Evolutionary conservation across 306 rosid genomes (phyloP).

Genomic region (Potentilla sterilis): DNA sequence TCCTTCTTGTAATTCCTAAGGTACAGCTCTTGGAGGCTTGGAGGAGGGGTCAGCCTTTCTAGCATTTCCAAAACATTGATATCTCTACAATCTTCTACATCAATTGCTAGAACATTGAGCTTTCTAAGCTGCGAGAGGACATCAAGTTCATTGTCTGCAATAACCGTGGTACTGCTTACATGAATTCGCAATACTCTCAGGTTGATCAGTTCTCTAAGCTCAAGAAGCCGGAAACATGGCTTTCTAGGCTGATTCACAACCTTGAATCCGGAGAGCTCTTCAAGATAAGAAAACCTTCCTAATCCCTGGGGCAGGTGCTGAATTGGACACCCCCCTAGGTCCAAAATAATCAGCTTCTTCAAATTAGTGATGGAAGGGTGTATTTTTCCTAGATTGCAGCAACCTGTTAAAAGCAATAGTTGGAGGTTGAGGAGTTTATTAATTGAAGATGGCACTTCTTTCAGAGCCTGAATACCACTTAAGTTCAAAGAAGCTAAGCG

Average conservation of each 20-base stretch:
- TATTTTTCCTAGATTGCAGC: neutral
- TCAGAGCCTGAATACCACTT: neutral
- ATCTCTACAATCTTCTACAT: no score
- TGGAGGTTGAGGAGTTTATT: constrained; percentile 16
- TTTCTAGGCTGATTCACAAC: neutral
- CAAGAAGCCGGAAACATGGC: neutral
- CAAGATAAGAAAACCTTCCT: neutral
- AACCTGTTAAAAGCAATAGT: constrained; percentile 5
- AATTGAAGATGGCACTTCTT: constrained; percentile 13
- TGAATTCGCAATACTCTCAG: neutral
- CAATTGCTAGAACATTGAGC: no score
- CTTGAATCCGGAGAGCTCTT: constrained; percentile 18
- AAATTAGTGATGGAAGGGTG: neutral
- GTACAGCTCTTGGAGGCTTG: no score
- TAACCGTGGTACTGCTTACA: no score
- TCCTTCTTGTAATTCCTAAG: no score
- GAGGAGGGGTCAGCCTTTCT: no score
- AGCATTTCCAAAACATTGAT: no score
- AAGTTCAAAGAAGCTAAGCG: constrained; percentile 23
- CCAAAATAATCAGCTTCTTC: constrained; percentile 16
- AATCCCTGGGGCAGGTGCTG: neutral
- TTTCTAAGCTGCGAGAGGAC: no score
- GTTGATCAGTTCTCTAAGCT: neutral
- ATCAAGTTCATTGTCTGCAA: no score
- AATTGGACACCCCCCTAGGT: neutral